A percentile compares a stretch with the other conserved stretches of the same genome.
Evolutionary conservation across 768 basidiomycete species (phyloP).

Genomic region (Scleroderma citrinum): DNA sequence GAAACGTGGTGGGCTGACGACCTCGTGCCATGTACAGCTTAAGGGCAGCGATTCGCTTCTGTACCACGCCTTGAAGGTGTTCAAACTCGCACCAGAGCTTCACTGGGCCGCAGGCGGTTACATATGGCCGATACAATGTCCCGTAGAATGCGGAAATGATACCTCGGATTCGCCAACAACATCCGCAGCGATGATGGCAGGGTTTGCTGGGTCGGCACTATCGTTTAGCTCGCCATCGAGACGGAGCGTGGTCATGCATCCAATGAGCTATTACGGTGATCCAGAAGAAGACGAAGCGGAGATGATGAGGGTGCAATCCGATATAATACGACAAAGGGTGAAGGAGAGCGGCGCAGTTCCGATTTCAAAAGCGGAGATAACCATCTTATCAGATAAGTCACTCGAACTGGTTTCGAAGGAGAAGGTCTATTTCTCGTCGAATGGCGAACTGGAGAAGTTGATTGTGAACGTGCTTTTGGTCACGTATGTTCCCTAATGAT

Average conservation of each 20-base stretch:
- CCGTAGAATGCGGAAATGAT: conserved; percentile 56
- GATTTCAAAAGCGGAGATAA: conserved; percentile 57
- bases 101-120: conserved; percentile 82
- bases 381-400: conserved; percentile 50
- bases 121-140: conserved; percentile 70
- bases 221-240: conserved; percentile 14
- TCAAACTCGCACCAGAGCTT: conserved; percentile 67
- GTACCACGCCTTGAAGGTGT: conserved; percentile 71
- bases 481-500: conserved; percentile 53
- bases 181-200: conserved; percentile 17
- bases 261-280: conserved; percentile 42
- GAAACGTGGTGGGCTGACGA: background rate
- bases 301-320: too few relatives aligned
- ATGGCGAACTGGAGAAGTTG: conserved; percentile 63
- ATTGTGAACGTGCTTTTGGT: conserved; percentile 73
- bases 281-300: too few relatives aligned
- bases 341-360: conserved; percentile 65
- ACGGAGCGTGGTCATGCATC: conserved; percentile 31
- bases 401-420: conserved; percentile 51
- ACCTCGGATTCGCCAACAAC: conserved; percentile 22
- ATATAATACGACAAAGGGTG: conserved; percentile 46
- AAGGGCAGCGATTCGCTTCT: conserved; percentile 73
- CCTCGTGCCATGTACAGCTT: conserved; percentile 37
- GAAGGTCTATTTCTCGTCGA: conserved; percentile 60
- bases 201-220: conserved; percentile 12